A percentile compares a stretch with the other conserved stretches of the same genome.
Conservation (phyloP, 768 basidiomycete genomes). For the Grammothele lineata region DNA sequence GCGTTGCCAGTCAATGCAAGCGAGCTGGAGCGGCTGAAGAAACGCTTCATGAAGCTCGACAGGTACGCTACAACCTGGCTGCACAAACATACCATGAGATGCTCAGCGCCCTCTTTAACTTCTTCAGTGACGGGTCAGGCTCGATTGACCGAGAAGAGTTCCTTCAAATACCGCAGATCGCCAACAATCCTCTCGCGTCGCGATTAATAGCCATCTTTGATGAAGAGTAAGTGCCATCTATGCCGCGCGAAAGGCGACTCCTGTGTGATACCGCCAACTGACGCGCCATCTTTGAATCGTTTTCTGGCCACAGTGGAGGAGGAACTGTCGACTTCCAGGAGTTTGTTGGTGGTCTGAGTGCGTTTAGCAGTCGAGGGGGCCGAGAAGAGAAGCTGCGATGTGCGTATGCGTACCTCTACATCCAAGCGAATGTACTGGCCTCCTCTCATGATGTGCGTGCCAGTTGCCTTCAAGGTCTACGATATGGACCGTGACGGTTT, state of each 20-base stretch:
- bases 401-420: slow-evolving; percentile 37
- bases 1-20: slow-evolving; percentile 75
- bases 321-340: slow-evolving; percentile 99
- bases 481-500: slow-evolving; percentile 97
- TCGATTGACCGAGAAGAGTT: slow-evolving; percentile 99
- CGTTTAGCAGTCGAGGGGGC: slow-evolving; percentile 95
- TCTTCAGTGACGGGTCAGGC: slow-evolving; percentile 86
- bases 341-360: slow-evolving; percentile 96
- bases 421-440: no score
- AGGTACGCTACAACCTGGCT: slow-evolving; percentile 42
- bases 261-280: background rate
- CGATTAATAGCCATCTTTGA: slow-evolving; percentile 99
- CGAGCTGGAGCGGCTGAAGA: slow-evolving; percentile 94
- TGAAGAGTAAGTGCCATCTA: slow-evolving; percentile 76
- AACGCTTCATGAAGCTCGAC: slow-evolving; percentile 99
- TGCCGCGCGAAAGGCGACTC: no score
- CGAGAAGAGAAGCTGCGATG: slow-evolving; percentile 96
- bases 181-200: slow-evolving; percentile 92
- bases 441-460: background rate
- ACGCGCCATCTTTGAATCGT: background rate
- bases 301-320: slow-evolving; percentile 68
- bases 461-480: slow-evolving; percentile 99
- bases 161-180: slow-evolving; percentile 97
- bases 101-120: background rate
- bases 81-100: no score